Base-by-base conservation (phyloP, 805 yeast species). In the Sugiyamaella lignohabitans region DNA sequence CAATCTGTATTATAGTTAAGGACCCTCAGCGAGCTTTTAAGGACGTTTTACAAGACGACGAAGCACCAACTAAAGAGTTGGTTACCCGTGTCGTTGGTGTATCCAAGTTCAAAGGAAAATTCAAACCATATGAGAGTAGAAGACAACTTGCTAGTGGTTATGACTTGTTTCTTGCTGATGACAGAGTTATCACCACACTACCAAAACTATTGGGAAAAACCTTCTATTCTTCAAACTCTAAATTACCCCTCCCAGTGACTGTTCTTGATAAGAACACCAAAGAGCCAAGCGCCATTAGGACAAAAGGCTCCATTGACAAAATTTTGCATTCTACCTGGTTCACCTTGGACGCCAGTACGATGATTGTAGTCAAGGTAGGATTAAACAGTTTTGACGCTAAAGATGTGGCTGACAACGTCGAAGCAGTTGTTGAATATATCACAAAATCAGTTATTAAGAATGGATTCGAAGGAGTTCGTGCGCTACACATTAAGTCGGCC, bases 101-200 rank as follows among this genome's bases (percentile, higher is more conserved):
- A 46, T 72, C 78, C 40, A 84, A 87, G 55, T 72, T 93, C 53
- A 87, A 87, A 64, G 85, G 88, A 29, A 84, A 82, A 51, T 91
- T 80, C 73, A 87, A 87, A 68, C 78, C 86, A n/a, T 93, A 70
- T 59, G 97, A 93, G 66, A 82, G 88, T 50, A 81, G 88, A 64
- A 80, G 97, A 63, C 82, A 80, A 52, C 77, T 93, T 50, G 66
- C 74, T 38, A 63, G 72, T 14, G 80, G 78, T 49, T 85, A 77
- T 61, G 95, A 88, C 58, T 54, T 87, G 51, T 86, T 93, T 64
- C 62, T 93, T 38, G 82, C 87, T 45, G 98, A 93, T 67, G 96
- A 88, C 52, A 80, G 82, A 32, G 71, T 91, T 40, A 72, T 87
- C 45, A 79, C 88, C 23, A 71, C 85, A 50, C 73, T 93, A 66